These are phyloP conservation scores for Tuber brumale DNA, from an alignment of 495 filamentous ascomycete genomes.

Conservation along the genomic window DNA sequence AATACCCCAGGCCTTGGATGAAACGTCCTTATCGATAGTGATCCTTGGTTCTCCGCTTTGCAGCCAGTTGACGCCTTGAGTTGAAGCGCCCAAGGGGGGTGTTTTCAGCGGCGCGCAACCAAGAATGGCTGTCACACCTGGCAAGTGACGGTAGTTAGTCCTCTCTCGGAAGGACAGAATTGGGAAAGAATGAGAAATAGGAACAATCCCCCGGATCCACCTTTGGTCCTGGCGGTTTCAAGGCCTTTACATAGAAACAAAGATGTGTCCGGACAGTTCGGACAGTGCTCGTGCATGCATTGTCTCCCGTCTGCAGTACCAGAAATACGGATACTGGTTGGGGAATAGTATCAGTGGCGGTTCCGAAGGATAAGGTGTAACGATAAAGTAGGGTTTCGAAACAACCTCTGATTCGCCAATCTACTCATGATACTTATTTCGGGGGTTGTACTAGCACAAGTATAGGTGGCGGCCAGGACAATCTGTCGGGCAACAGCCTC, in stretches of 20 bases:
- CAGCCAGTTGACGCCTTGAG: not conserved
- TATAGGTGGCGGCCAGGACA: not conserved
- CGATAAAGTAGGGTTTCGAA: not conserved
- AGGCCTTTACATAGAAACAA: not conserved
- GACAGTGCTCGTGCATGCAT: not conserved
- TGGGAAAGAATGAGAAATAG: not conserved
- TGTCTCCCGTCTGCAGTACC: not conserved
- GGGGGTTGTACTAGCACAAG: not conserved
- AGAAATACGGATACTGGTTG: not conserved
- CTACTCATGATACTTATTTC: not conserved
- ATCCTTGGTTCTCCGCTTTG: not conserved
- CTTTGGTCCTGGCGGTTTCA: not conserved
- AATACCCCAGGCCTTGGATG: not conserved
- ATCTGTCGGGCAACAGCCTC: not conserved
- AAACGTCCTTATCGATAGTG: constrained; percentile 5
- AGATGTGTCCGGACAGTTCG: not conserved
- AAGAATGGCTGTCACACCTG: not conserved
- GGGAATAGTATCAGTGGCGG: not conserved
- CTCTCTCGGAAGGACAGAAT: not conserved
- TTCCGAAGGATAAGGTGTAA: not conserved
- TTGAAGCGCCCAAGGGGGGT: not conserved
- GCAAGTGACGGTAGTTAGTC: not conserved
- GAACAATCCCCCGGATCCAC: not conserved
- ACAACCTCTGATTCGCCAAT: not conserved
- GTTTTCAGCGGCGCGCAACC: not conserved